Conservation (phyloP, 2,329 filamentous ascomycete genomes). For the Curvularia spicifera region DNA sequence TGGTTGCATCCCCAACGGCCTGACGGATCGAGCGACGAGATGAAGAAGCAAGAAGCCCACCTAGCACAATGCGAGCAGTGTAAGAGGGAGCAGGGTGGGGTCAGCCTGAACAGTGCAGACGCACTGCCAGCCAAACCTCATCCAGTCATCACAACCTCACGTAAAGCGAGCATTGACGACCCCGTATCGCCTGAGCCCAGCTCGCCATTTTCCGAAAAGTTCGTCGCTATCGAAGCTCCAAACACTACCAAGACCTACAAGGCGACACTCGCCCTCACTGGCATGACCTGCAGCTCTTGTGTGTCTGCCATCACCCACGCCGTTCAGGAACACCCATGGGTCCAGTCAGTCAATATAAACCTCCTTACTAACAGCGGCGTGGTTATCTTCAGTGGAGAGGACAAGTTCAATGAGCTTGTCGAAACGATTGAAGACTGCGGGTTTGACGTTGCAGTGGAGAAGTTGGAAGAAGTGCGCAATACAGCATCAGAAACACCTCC, state of each 20-base stretch:
- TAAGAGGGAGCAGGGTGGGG: conserved; percentile 37
- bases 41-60: conserved; percentile 42
- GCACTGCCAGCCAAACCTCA: conserved; percentile 22
- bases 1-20: conserved; percentile 33
- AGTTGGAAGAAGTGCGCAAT: conserved; percentile 31
- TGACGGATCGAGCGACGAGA: conserved; percentile 28
- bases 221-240: conserved; percentile 28
- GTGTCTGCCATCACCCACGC: conserved; percentile 59
- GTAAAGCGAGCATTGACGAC: conserved; percentile 24
- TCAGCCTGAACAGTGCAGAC: conserved; percentile 23
- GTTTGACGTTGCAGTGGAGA: conserved; percentile 51
- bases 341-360: conserved; percentile 58
- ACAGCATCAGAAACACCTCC: neutral
- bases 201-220: conserved; percentile 22
- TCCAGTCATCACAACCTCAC: conserved; percentile 18
- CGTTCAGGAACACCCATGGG: conserved; percentile 56
- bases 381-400: conserved; percentile 57
- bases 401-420: conserved; percentile 54
- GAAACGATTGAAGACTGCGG: conserved; percentile 59
- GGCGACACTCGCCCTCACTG: conserved; percentile 59
- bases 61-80: conserved; percentile 47
- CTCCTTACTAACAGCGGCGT: conserved; percentile 59
- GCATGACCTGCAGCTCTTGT: conserved; percentile 68
- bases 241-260: conserved; percentile 22
- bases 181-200: conserved; percentile 14